Evolutionary conservation across 2,329 filamentous ascomycete genomes (phyloP).

Genomic region (Trichoderma afroharzianum): DNA sequence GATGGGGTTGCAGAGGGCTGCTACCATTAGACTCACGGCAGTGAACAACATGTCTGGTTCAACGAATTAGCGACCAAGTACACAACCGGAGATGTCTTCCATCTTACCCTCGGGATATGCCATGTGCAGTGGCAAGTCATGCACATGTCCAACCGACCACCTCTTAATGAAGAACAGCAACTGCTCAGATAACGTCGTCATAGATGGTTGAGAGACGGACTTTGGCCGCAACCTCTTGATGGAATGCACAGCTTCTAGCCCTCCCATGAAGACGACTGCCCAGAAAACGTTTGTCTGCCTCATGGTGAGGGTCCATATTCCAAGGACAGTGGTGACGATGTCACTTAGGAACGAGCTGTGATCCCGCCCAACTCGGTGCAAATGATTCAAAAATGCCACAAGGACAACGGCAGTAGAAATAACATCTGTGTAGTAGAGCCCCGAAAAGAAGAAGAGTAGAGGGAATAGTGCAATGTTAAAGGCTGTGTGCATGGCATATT

Average conservation of each 20-base stretch:
- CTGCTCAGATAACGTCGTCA: slow-evolving; percentile 33
- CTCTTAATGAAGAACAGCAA: slow-evolving; percentile 39
- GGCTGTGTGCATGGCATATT: slow-evolving; percentile 56
- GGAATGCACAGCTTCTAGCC: slow-evolving; percentile 51
- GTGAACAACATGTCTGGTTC: slow-evolving; percentile 51
- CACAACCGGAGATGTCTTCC: too few relatives aligned
- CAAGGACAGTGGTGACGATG: slow-evolving; percentile 50
- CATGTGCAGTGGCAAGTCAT: slow-evolving; percentile 49
- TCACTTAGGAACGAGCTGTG: slow-evolving; percentile 37
- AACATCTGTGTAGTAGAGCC: slow-evolving; percentile 91
- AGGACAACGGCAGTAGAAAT: slow-evolving; percentile 75
- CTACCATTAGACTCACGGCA: slow-evolving; percentile 61
- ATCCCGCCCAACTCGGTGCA: slow-evolving; percentile 40
- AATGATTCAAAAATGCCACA: slow-evolving; percentile 59
- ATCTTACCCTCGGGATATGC: slow-evolving; percentile 49
- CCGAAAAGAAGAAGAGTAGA: slow-evolving; percentile 92
- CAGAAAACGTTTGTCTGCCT: slow-evolving; percentile 97
- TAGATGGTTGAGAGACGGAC: slow-evolving; percentile 29
- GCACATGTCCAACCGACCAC: slow-evolving; percentile 50
- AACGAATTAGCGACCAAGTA: slow-evolving; percentile 19
- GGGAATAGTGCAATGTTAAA: slow-evolving; percentile 84
- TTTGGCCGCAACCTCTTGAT: slow-evolving; percentile 43
- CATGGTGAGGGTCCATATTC: slow-evolving; percentile 67
- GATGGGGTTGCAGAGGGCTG: slow-evolving; percentile 48
- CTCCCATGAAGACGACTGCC: slow-evolving; percentile 75